Conservation (phyloP, 2,329 filamentous ascomycete species). For the Westerdykella ornata region DNA sequence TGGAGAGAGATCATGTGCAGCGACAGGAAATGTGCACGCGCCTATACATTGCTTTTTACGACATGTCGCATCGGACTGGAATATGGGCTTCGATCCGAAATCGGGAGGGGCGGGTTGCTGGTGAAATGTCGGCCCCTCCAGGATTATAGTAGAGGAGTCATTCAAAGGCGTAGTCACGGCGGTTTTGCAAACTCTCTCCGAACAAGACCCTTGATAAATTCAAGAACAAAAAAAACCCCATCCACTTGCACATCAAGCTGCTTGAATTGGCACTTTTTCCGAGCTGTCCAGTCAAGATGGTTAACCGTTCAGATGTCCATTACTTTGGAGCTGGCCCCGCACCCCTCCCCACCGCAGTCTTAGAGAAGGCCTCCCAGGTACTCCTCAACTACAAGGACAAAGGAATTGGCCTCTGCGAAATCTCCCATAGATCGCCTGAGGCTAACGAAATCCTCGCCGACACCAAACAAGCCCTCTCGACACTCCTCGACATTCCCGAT, state of each 20-base stretch:
- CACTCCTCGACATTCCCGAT: conserved; percentile 72
- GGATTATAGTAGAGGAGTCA: too few species aligned
- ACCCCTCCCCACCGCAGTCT: conserved; percentile 71
- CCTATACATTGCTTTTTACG: too few species aligned
- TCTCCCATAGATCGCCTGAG: conserved; percentile 76
- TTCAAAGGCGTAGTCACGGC: too few species aligned
- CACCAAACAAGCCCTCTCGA: conserved; percentile 65
- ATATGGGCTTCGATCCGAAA: too few species aligned
- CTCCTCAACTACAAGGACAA: conserved; percentile 75
- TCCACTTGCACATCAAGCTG: conserved; percentile 2
- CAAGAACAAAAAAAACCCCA: conserved; percentile 2
- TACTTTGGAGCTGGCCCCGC: conserved; percentile 92
- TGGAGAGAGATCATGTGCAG: too few species aligned
- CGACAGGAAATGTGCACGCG: too few species aligned
- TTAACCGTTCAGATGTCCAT: conserved; percentile 64
- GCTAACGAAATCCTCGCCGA: conserved; percentile 73
- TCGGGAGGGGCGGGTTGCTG: too few species aligned
- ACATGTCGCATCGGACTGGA: too few species aligned
- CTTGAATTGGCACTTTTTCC: background rate
- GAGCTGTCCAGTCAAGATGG: conserved; percentile 47
- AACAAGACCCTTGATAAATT: background rate
- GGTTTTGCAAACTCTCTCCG: too few species aligned
- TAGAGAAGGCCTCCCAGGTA: conserved; percentile 67
- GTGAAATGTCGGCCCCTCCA: too few species aligned
- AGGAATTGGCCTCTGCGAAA: conserved; percentile 81